phyloP scores from a whole-genome alignment of 257 asterid genomes.

The Petunia axillaris region DNA sequence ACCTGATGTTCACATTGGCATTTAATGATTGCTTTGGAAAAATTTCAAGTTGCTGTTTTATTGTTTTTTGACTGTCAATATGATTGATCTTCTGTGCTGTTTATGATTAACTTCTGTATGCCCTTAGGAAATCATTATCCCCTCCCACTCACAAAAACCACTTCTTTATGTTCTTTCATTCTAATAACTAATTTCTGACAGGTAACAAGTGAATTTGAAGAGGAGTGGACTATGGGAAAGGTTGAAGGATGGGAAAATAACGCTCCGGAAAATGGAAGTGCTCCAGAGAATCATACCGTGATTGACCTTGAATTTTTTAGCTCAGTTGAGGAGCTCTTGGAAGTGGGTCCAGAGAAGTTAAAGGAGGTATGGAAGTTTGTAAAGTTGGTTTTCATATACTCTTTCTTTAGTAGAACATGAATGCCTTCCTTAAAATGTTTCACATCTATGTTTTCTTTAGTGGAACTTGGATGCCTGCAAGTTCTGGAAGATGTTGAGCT shows the following conservation, averaged over 20 bases:
- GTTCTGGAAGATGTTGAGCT: neutral
- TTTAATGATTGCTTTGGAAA: neutral
- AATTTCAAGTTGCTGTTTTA: neutral
- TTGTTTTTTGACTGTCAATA: neutral
- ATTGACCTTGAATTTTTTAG: constrained; percentile 87
- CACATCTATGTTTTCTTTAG: constrained; percentile 16
- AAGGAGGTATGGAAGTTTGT: constrained; percentile 64
- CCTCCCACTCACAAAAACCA: neutral
- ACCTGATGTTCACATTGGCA: neutral
- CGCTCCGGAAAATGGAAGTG: constrained; percentile 63
- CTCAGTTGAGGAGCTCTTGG: constrained; percentile 76
- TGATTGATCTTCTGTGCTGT: neutral
- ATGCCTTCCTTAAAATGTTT: neutral
- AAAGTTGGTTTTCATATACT: neutral
- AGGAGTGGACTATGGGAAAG: constrained; percentile 69
- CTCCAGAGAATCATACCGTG: constrained; percentile 49
- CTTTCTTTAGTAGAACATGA: too few relatives aligned
- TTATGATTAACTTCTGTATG: constrained; percentile 17
- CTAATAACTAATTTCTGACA: constrained; percentile 39
- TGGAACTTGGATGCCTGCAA: neutral
- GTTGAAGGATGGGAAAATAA: constrained; percentile 82
- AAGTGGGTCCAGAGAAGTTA: constrained; percentile 84
- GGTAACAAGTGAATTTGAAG: constrained; percentile 83
- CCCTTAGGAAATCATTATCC: neutral
- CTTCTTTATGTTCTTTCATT: constrained; percentile 4